These are phyloP conservation scores for Prunus mongolica DNA, from an alignment of 306 rosid species.

Conservation along the genomic window DNA sequence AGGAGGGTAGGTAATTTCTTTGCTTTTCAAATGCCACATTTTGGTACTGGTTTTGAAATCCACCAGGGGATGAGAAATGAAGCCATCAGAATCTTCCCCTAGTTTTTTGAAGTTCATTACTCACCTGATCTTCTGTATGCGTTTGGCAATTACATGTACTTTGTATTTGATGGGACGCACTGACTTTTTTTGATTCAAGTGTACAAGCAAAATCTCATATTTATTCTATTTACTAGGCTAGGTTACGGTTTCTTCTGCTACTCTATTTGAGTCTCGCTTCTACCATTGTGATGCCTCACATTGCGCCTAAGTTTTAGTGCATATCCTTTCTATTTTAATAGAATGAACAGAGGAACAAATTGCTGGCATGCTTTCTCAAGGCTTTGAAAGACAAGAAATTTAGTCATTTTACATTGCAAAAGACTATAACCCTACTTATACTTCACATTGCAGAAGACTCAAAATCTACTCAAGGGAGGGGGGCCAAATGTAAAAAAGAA, in stretches of 20 bases:
- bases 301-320: background rate
- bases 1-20: background rate
- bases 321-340: background rate
- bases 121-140: background rate
- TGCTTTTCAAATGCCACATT: background rate
- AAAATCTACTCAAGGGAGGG: background rate
- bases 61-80: background rate
- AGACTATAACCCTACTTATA: background rate
- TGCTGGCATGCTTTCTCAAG: background rate
- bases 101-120: background rate
- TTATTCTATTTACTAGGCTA: background rate
- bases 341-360: background rate
- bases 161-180: background rate
- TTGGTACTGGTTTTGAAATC: background rate
- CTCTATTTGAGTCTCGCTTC: background rate
- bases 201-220: background rate
- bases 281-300: too few relatives aligned
- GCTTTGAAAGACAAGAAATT: background rate
- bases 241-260: background rate
- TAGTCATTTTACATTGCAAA: background rate
- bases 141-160: background rate
- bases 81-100: background rate
- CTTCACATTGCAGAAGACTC: background rate
- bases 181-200: too few relatives aligned
- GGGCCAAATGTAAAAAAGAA: too few relatives aligned